Conservation (phyloP, 139 green algal genomes). For the Chlorella vulgaris region DNA sequence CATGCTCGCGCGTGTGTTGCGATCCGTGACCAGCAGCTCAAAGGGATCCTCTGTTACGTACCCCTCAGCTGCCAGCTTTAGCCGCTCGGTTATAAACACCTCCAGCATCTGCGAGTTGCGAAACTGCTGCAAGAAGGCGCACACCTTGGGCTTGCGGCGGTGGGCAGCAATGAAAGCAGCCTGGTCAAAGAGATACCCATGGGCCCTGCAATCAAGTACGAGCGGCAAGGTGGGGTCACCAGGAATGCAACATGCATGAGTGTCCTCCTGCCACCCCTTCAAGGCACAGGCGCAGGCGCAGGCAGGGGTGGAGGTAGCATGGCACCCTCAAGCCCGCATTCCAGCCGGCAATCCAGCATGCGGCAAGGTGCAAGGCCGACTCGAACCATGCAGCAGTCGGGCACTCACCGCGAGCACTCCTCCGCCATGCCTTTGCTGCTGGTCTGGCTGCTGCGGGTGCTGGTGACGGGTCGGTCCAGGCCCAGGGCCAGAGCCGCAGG, state of each 20-base stretch:
- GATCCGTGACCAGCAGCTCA: conserved; percentile 40
- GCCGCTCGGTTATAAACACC: conserved; percentile 74
- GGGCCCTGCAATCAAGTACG: conserved; percentile 25
- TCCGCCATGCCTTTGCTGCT: neutral
- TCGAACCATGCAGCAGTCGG: neutral
- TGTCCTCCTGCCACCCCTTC: neutral
- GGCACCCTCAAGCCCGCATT: neutral
- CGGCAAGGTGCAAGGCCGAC: neutral
- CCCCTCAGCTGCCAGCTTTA: conserved; percentile 48
- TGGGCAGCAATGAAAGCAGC: conserved; percentile 55
- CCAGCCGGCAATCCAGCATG: neutral
- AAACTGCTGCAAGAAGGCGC: conserved; percentile 60
- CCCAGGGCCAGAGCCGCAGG: neutral
- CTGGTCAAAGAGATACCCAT: conserved; percentile 69
- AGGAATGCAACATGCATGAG: neutral
- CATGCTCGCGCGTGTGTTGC: conserved; percentile 6
- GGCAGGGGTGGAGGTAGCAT: too few species aligned
- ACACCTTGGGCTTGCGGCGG: conserved; percentile 50
- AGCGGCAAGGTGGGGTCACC: neutral
- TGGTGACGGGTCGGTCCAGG: conserved; percentile 1
- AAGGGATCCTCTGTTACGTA: conserved; percentile 45
- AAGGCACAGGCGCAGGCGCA: too few species aligned
- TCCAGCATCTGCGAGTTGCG: conserved; percentile 80
- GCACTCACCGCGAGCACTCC: neutral
- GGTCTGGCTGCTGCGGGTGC: neutral